Evolutionary conservation across 2,329 filamentous ascomycete species (phyloP), one percentile per base, ranked within the genome.

Genomic region (Fusarium pseudonygamai): DNA sequence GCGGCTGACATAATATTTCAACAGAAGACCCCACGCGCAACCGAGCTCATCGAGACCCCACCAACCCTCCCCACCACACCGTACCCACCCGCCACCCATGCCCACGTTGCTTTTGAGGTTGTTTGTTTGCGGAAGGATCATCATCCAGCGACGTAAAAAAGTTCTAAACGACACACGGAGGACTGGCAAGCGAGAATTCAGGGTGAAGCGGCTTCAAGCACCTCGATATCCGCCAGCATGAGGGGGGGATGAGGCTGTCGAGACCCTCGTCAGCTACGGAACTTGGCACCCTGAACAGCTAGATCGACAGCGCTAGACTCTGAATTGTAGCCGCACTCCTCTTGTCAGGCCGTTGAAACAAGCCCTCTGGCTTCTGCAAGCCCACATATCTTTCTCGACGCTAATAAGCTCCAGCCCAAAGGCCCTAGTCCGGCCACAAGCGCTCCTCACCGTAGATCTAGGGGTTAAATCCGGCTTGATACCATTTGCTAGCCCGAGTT

Each of bases 341-440:
- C 49, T 74, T 50, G 67, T 68, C 67, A 71, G 57, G 70, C 71
- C 71, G 71, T 73, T 73, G 67, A 68, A 73, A 73, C 71, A 74
- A 73, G 61, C 67, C 67, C 67, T 52, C 50, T 46, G 40, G 26
- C 42, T 49, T 65, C 46, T 47, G 42, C 67, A 65, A 55, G 34
- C 46, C 71, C 60, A 45, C 71, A 71, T 67, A 42, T 55, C 37
- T 71, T 43, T 56, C 40, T 67, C 30, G 28, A 53, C 66, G 49
- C 62, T 71, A 68, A 64, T 32, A 42, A 45, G 49, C 60, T 64
- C 46, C 55, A 64, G 55, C 36, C 65, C 60, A 74, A 28, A 57
- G 71, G 72, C 71, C 71, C 71, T 74, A 67, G 67, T 52, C 62
- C 71, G 71, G 71, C 67, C 59, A 73, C 71, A 68, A 72, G 66